These are phyloP conservation scores for Beauveria australis DNA, from an alignment of 2,329 filamentous ascomycete genomes.

Conservation along the genomic window DNA sequence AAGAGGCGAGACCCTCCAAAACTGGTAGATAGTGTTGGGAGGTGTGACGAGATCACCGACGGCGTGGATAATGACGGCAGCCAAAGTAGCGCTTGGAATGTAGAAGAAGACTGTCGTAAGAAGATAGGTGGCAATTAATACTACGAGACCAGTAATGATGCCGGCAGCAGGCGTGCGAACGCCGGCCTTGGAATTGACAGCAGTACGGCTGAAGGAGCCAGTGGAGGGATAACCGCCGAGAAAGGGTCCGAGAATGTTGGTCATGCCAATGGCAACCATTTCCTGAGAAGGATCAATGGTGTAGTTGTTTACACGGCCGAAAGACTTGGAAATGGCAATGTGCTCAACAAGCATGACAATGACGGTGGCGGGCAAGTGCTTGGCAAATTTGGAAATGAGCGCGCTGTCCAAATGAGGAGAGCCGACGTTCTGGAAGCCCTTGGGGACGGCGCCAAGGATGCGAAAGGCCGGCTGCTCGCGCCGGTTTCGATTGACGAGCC, in stretches of 20 bases:
- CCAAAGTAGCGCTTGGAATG: slow-evolving; percentile 68
- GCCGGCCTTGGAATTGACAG: slow-evolving; percentile 90
- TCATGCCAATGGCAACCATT: slow-evolving; percentile 67
- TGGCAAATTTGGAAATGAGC: slow-evolving; percentile 37
- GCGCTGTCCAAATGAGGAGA: slow-evolving; percentile 5
- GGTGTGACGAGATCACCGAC: slow-evolving; percentile 80
- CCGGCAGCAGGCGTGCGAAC: slow-evolving; percentile 81
- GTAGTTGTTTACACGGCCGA: slow-evolving; percentile 74
- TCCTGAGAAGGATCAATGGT: slow-evolving; percentile 74
- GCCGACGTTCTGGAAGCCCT: slow-evolving; percentile 41
- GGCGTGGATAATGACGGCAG: slow-evolving; percentile 84
- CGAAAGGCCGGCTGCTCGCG: slow-evolving; percentile 58
- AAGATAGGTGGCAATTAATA: slow-evolving; percentile 77
- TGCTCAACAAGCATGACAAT: slow-evolving; percentile 76
- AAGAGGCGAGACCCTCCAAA: slow-evolving; percentile 76
- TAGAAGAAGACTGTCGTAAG: slow-evolving; percentile 80
- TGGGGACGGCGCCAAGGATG: slow-evolving; percentile 68
- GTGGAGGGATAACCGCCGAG: slow-evolving; percentile 78
- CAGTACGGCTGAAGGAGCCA: slow-evolving; percentile 83
- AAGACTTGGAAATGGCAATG: slow-evolving; percentile 76
- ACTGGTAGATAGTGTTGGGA: slow-evolving; percentile 75
- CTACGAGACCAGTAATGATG: slow-evolving; percentile 73
- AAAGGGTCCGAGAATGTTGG: slow-evolving; percentile 69
- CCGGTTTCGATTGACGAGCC: slow-evolving; percentile 66
- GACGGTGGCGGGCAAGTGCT: slow-evolving; percentile 62